Conservation (phyloP, 2,329 filamentous ascomycete species). For the Paradendryphiella salina region DNA sequence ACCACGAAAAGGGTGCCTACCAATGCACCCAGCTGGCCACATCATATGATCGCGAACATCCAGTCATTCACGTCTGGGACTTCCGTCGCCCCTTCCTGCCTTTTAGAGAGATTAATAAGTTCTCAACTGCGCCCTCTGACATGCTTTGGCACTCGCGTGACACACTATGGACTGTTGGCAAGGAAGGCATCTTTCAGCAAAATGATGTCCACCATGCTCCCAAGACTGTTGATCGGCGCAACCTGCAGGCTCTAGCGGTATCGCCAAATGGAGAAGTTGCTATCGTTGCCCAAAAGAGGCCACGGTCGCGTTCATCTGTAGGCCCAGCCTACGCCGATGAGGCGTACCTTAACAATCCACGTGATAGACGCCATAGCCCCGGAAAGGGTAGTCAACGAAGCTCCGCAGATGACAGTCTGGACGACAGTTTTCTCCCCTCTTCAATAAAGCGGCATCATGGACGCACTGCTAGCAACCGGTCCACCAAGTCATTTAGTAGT, state of each 20-base stretch:
- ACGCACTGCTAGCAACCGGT: constrained; percentile 52
- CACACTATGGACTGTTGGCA: constrained; percentile 65
- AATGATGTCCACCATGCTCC: constrained; percentile 63
- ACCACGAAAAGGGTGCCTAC: constrained; percentile 56
- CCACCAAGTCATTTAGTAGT: constrained; percentile 57
- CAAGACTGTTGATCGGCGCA: constrained; percentile 61
- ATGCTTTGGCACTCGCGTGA: constrained; percentile 67
- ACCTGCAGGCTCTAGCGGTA: constrained; percentile 60
- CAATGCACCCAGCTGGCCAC: constrained; percentile 66
- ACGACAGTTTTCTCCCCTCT: constrained; percentile 59
- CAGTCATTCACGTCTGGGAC: constrained; percentile 66
- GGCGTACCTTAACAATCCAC: constrained; percentile 46
- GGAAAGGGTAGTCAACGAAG: constrained; percentile 55
- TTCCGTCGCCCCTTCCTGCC: constrained; percentile 64
- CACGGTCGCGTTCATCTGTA: constrained; percentile 47
- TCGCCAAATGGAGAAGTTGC: constrained; percentile 61
- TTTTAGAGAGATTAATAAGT: constrained; percentile 62
- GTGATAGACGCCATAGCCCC: constrained; percentile 51
- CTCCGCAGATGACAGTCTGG: constrained; percentile 60
- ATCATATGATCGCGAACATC: constrained; percentile 64
- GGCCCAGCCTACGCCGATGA: constrained; percentile 48
- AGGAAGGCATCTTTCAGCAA: constrained; percentile 64
- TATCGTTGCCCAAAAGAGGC: constrained; percentile 58
- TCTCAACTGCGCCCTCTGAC: constrained; percentile 60
- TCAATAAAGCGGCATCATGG: constrained; percentile 53